Evolutionary conservation across 2,329 filamentous ascomycete genomes (phyloP), one percentile per base, ranked within the genome.

Genomic region (Clarireedia paspali): DNA sequence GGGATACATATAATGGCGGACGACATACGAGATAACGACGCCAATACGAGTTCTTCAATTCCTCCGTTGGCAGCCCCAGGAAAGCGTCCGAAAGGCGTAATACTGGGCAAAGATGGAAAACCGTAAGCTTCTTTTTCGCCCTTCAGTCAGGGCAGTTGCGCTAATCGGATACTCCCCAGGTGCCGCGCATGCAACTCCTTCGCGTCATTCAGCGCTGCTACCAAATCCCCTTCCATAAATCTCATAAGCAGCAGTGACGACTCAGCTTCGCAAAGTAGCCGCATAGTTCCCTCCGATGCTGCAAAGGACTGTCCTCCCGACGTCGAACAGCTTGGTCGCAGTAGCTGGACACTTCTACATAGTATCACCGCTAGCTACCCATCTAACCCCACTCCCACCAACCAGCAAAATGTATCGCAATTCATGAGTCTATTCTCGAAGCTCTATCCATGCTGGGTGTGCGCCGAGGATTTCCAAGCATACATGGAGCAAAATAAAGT

Each of bases 381-480:
- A 1, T 76, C 79, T 6, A 72, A 70, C 6, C 90, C 94, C 0
- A 82, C 85, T 0, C 70, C 76, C 0, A 71, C 76, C 9, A 82
- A 96, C 64, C 90, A 96, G 69, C 74, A 75, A 30, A 87, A 96
- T 64, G 86, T 95, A 64, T 77, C 78, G 55, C 78, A 82, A 51
- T 97, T 99, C 73, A 78, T 99, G 64, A 74, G 76, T 24, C 77
- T 91, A 2, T 95, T 99, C 70, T 85, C 88, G 26, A 87, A 87
- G 63, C 73, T 97, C 20, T 99, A 99, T 68, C 94, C 94, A 4
- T 99, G 94, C 76, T 96, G 91, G 90, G 82, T 88, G 3, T 99
- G 94, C 72, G 94, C 91, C 36, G 87, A 92, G 59, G 92, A 97
- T 69, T 96, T 99, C 71, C 87, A 87, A 70, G 70, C 70, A 0